Base-by-base conservation (phyloP, 2,329 filamentous ascomycete species). In the Aspergillus sp. region DNA sequence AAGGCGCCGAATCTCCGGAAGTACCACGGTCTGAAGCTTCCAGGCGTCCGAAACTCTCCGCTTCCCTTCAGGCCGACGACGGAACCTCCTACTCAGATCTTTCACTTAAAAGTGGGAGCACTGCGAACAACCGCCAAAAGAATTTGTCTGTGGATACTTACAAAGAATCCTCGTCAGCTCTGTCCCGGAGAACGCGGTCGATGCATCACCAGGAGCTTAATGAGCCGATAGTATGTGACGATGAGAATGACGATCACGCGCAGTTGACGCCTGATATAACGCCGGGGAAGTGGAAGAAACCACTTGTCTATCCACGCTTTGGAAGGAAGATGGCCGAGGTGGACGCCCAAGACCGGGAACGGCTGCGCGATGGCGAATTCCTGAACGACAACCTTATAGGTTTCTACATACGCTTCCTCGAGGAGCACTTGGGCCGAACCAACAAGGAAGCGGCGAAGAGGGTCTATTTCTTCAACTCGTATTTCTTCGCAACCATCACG, bases 381-480 rank as follows among this genome's bases (percentile, higher is more conserved):
- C 62, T 98, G 26, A 98, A 98, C 52, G 91, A 98, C 62, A 94
- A 86, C 49, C 65, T 98, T 16, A 82, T 98, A 44, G 78, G 75
- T 31, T 95, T 95, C 53, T 94, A 93, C 52, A 68, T 94, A 34
- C 78, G 81, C 17, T 83, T 78, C 45, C 64, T 89, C 4, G 78
- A 88, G 50, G 63, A 72, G 36, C 60, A 71, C 26, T 57, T 82
- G 22, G 70, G 76, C 41, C 58, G 64, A 24, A 63, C 69, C 8
- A 66, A 69, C 2, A 69, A 74, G 1, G 65, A 75, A 28, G 46
- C 78, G 3, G 63, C 77, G 0, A 66, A 75, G 37, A 75, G 77
- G 32, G 76, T 93, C 3, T 85, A 93, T 54, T 82, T 94, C 45
- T 89, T 93, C 66, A 96, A 88, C 54, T 91, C 85, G 0, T 94